Evolutionary conservation across 805 yeast genomes (phyloP).

Genomic region (Starmerella bombicola): DNA sequence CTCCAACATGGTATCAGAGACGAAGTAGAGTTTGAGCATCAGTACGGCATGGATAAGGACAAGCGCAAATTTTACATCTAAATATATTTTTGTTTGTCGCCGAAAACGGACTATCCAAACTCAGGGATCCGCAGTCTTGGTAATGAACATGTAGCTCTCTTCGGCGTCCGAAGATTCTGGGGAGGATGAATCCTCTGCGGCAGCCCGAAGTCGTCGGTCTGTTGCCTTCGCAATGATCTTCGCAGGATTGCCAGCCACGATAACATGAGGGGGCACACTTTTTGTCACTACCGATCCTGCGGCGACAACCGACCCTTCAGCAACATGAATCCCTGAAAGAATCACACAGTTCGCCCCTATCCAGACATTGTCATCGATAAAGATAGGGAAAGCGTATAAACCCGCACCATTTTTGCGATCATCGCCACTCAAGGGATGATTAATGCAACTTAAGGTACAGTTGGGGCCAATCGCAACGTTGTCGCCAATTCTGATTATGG

Average conservation of each 20-base stretch:
- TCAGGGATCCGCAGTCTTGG: too few relatives aligned
- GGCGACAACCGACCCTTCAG: conserved; percentile 48
- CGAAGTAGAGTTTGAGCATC: conserved; percentile 93
- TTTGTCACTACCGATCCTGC: conserved; percentile 55
- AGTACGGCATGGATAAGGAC: conserved; percentile 92
- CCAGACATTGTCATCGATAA: conserved; percentile 57
- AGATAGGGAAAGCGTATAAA: conserved; percentile 47
- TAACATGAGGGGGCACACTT: conserved; percentile 41
- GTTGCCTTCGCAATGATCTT: conserved; percentile 27
- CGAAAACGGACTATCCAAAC: too few relatives aligned
- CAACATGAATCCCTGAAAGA: conserved; percentile 53
- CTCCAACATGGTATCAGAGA: conserved; percentile 84
- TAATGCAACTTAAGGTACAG: conserved; percentile 46
- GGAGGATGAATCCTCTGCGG: background rate
- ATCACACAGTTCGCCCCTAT: conserved; percentile 44
- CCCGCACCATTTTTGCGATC: conserved; percentile 32
- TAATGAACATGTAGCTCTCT: too few relatives aligned
- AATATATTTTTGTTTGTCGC: conserved; percentile 3
- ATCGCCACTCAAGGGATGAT: conserved; percentile 46
- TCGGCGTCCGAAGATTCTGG: conserved; percentile 1
- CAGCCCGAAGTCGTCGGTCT: conserved; percentile 1
- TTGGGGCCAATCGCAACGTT: conserved; percentile 51
- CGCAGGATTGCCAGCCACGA: conserved; percentile 55
- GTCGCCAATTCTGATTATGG: conserved; percentile 48
- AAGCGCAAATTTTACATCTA: conserved; percentile 81